These are phyloP conservation scores for Meredithiella fracta DNA, from an alignment of 2,329 filamentous ascomycete genomes.

Conservation along the genomic window DNA sequence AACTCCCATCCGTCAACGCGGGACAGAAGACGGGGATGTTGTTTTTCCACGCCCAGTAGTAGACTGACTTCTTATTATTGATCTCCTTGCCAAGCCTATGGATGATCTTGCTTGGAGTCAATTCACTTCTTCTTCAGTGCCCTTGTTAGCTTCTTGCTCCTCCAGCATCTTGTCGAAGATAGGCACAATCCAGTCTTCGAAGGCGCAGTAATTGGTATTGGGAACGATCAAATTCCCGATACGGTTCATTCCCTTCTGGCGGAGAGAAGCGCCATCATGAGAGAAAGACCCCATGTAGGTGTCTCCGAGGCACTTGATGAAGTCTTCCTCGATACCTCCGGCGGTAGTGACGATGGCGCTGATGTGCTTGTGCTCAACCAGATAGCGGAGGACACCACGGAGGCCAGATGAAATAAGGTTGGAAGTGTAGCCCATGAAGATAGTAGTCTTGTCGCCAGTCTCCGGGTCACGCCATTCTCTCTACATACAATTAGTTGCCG, in stretches of 20 bases:
- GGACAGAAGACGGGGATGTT: conserved; percentile 95
- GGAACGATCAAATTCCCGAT: conserved; percentile 94
- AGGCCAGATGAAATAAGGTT: conserved; percentile 95
- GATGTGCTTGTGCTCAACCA: conserved; percentile 84
- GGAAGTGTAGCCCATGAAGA: conserved; percentile 94
- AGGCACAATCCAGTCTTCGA: conserved; percentile 94
- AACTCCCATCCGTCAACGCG: conserved; percentile 80
- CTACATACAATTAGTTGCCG: conserved; percentile 21
- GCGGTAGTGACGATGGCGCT: conserved; percentile 90
- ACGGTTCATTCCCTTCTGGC: conserved; percentile 75
- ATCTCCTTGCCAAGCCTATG: conserved; percentile 83
- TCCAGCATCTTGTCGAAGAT: conserved; percentile 88
- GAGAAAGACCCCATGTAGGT: conserved; percentile 86
- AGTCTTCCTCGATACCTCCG: conserved; percentile 88
- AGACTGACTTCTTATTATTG: conserved; percentile 77
- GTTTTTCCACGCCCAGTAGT: conserved; percentile 97
- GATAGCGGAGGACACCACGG: conserved; percentile 76
- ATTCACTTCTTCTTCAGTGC: conserved; percentile 51
- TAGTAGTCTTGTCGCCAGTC: conserved; percentile 65
- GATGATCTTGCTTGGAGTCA: conserved; percentile 92
- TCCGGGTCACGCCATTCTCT: conserved; percentile 68
- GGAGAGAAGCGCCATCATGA: conserved; percentile 58
- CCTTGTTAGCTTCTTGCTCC: conserved; percentile 72
- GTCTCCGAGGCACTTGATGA: conserved; percentile 92
- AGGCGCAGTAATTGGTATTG: conserved; percentile 87